Evolutionary conservation across 768 basidiomycete genomes (phyloP).

Genomic region (Auriscalpium orientale): DNA sequence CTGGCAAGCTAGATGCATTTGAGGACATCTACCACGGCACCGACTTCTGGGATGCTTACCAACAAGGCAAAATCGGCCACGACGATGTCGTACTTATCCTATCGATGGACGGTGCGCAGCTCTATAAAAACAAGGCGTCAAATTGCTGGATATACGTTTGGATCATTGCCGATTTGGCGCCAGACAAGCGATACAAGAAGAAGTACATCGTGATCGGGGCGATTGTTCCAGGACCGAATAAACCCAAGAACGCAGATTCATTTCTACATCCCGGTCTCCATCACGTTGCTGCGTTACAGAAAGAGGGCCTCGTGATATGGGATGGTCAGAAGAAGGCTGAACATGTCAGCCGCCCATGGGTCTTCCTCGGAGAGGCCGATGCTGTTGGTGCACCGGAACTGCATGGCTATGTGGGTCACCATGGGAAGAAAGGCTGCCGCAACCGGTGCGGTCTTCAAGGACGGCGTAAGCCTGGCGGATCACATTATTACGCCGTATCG

Average conservation of each 20-base stretch:
- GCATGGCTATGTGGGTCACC: conserved; percentile 31
- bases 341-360: background rate
- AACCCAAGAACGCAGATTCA: conserved; percentile 25
- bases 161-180: conserved; percentile 19
- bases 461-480: conserved; percentile 20
- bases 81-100: conserved; percentile 14
- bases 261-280: conserved; percentile 24
- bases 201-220: conserved; percentile 22
- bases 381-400: conserved; percentile 16
- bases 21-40: background rate
- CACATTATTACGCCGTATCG: conserved; percentile 27
- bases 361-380: conserved; percentile 7
- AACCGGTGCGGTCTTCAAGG: conserved; percentile 25
- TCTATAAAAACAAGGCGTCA: conserved; percentile 24
- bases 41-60: background rate
- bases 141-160: conserved; percentile 29
- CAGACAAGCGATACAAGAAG: conserved; percentile 25
- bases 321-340: conserved; percentile 15
- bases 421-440: conserved; percentile 19
- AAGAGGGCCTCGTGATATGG: conserved; percentile 23
- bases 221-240: conserved; percentile 24
- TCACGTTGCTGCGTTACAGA: conserved; percentile 22
- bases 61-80: background rate
- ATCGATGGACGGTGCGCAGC: conserved; percentile 23
- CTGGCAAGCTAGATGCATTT: background rate